Base-by-base conservation (phyloP, 2,329 filamentous ascomycete genomes). In the Colletotrichum falcatum region DNA sequence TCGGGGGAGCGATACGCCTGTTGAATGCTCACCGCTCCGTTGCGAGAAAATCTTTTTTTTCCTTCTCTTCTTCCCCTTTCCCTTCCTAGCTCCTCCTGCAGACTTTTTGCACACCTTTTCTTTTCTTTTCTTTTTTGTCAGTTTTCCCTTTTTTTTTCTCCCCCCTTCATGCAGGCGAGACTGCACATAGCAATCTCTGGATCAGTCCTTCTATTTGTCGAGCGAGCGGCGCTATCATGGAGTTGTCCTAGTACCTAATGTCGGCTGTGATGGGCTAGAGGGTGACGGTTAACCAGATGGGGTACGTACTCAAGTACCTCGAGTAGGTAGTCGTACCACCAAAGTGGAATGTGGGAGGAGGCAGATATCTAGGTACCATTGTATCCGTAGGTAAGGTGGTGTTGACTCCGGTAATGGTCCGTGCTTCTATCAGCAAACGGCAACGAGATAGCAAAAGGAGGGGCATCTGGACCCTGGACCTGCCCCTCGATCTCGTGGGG, bases 21-120 rank as follows among this genome's bases (percentile, higher is more conserved):
- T 71, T 63, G 64, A 60, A 69, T 39, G 58, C 71, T 73, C 71
- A 73, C 71, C 71, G 71, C 71, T 73, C 68, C 69, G 64, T 72
- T 53, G 37, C 49, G 58, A 71, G 42, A 71, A 72, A 64, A 51
- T 59, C 46, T 68, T 26, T 61, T 35, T 16, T 39, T 39, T 39
- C 6, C 16, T 39, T 46, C 30, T 16, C 42, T 23, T 60, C 7
- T 7, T 7, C 30, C 7, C 30, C 7, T 33, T 33, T 7, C 30
- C 30, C 7, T 33, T 33, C 30, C 30, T 7, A 33, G 30, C 30
- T 46, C 26, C 23, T 59, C 42, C 60, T 72, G 67, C 64, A 68
- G 58, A 39, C 44, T 68, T 7, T 33, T 7, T 35, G 51, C 59
- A 66, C 67, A 66, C 60, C 49, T 68, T 51, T 54, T 53, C 33